phyloP scores from a whole-genome alignment of 768 basidiomycete species.

The Boletus rufocinnamomeus region DNA sequence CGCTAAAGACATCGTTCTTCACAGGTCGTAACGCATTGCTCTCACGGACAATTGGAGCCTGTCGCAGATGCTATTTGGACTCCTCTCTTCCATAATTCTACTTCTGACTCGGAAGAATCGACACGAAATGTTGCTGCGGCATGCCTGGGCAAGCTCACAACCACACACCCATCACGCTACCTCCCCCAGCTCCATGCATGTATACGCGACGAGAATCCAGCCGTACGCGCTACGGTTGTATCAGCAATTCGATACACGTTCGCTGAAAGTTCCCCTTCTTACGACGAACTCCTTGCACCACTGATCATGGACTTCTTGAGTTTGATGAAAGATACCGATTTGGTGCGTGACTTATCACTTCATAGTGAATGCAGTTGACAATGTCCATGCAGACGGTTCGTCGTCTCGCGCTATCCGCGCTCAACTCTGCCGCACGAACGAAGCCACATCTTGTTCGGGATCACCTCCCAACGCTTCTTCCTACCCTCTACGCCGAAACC shows the following conservation, averaged over 20 bases:
- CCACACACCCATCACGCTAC: conserved; percentile 87
- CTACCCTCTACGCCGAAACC: conserved; percentile 86
- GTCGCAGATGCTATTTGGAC: conserved; percentile 91
- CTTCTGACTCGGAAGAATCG: conserved; percentile 80
- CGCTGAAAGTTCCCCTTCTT: conserved; percentile 79
- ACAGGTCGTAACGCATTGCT: conserved; percentile 90
- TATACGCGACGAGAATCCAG: conserved; percentile 65
- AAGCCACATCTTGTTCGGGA: conserved; percentile 92
- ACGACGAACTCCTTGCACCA: conserved; percentile 89
- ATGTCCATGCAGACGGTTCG: conserved; percentile 70
- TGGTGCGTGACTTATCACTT: conserved; percentile 51
- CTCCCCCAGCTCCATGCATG: conserved; percentile 89
- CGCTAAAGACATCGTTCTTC: neutral
- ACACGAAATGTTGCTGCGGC: conserved; percentile 95
- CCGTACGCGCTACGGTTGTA: conserved; percentile 84
- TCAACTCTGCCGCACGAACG: conserved; percentile 94
- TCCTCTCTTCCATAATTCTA: conserved; percentile 89
- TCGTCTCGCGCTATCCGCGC: conserved; percentile 81
- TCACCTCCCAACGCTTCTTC: conserved; percentile 73
- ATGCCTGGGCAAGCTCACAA: conserved; percentile 93
- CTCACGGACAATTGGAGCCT: conserved; percentile 77
- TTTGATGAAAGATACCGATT: conserved; percentile 83
- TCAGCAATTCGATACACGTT: conserved; percentile 92
- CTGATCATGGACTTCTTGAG: conserved; percentile 90
- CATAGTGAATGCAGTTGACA: neutral